phyloP scores from a whole-genome alignment of 2,329 filamentous ascomycete species.

The Pseudopyricularia javanii region DNA sequence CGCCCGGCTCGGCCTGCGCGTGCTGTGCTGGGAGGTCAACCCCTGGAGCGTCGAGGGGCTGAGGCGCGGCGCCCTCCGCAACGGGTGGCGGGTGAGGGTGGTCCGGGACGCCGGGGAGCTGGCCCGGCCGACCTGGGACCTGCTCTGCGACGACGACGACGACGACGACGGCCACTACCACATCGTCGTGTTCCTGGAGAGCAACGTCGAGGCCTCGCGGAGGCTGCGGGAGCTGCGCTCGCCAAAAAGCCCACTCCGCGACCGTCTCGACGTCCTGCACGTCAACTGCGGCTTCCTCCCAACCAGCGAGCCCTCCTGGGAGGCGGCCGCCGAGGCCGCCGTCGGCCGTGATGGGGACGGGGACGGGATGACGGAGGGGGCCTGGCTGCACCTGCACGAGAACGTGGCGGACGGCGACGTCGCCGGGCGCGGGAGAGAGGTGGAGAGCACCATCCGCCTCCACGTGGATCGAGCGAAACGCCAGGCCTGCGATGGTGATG shows the following conservation, averaged over 20 bases:
- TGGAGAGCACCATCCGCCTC: constrained; percentile 32
- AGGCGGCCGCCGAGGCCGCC: constrained; percentile 33
- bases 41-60: constrained; percentile 78
- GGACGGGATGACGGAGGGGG: constrained; percentile 7
- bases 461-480: constrained; percentile 13
- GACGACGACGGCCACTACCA: constrained; percentile 12
- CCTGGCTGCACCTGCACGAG: constrained; percentile 55
- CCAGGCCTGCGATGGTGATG: not conserved
- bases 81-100: constrained; percentile 52
- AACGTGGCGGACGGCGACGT: constrained; percentile 47
- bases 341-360: not conserved
- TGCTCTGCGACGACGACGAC: constrained; percentile 19
- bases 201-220: constrained; percentile 43
- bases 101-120: constrained; percentile 28
- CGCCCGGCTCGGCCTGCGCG: constrained; percentile 54
- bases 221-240: constrained; percentile 24
- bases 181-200: constrained; percentile 58
- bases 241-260: constrained; percentile 3
- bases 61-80: constrained; percentile 57
- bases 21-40: constrained; percentile 86
- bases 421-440: constrained; percentile 28
- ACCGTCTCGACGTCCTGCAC: constrained; percentile 33
- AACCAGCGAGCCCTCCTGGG: constrained; percentile 42
- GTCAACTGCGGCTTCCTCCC: constrained; percentile 55
- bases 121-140: constrained; percentile 20